phyloP scores from a whole-genome alignment of 2,329 filamentous ascomycete species.

The Colletotrichum brevisporum region DNA sequence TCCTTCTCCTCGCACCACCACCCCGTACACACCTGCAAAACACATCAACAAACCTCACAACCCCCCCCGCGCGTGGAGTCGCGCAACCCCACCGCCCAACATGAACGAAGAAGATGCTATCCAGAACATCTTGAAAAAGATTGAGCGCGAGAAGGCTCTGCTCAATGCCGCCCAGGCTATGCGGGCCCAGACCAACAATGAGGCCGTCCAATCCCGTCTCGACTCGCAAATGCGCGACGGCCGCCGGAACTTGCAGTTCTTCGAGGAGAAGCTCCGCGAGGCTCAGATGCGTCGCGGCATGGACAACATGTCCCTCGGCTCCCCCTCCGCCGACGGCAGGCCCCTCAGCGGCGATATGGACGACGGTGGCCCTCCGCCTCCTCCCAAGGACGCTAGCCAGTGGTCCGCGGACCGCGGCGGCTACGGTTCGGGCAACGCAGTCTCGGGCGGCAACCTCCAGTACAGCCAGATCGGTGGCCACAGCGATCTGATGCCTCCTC shows the following conservation, averaged over 20 bases:
- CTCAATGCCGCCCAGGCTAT: constrained; percentile 95
- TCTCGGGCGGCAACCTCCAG: constrained; percentile 73
- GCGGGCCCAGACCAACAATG: constrained; percentile 96
- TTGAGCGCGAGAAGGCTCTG: constrained; percentile 95
- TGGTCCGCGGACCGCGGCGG: constrained; percentile 39
- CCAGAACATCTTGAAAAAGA: constrained; percentile 93
- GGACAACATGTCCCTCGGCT: constrained; percentile 75
- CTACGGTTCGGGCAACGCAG: constrained; percentile 64
- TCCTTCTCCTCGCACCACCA: neutral
- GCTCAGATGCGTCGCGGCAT: constrained; percentile 85
- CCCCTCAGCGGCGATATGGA: constrained; percentile 63
- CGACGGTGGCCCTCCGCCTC: constrained; percentile 72
- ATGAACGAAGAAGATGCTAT: constrained; percentile 77
- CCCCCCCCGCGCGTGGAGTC: constrained; percentile 53
- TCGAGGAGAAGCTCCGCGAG: constrained; percentile 92
- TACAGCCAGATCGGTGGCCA: constrained; percentile 74
- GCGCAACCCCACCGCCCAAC: constrained; percentile 56
- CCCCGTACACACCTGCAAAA: neutral
- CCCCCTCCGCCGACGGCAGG: constrained; percentile 56
- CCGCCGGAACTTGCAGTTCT: constrained; percentile 92
- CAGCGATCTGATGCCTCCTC: constrained; percentile 83
- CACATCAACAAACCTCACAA: constrained; percentile 8
- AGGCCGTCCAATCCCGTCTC: constrained; percentile 88
- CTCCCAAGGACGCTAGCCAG: constrained; percentile 77
- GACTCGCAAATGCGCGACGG: constrained; percentile 96